Evolutionary conservation across 345 rosid species (phyloP).

Genomic region (Salix brachista): DNA sequence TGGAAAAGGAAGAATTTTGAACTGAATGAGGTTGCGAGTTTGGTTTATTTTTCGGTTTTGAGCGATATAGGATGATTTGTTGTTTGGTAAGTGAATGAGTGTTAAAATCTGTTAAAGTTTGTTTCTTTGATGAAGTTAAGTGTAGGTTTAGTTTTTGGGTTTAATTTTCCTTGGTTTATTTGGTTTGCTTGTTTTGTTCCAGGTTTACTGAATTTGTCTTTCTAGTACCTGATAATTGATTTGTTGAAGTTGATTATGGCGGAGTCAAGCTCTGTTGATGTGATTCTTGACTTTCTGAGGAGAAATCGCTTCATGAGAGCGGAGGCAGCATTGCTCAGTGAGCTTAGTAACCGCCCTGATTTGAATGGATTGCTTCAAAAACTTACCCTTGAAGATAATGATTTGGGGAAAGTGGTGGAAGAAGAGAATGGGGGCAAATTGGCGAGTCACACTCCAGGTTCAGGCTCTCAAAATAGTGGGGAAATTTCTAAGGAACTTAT

Average conservation of each 20-base stretch:
- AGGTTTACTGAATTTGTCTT: constrained; percentile 33
- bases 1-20: not conserved
- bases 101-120: not conserved
- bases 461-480: constrained; percentile 38
- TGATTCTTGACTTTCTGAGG: constrained; percentile 73
- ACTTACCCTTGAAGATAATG: constrained; percentile 53
- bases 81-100: not conserved
- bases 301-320: constrained; percentile 77
- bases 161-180: not conserved
- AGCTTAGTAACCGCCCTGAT: constrained; percentile 66
- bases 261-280: constrained; percentile 61
- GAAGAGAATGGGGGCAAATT: constrained; percentile 37
- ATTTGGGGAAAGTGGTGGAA: constrained; percentile 29
- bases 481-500: constrained; percentile 73
- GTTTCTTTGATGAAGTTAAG: not conserved
- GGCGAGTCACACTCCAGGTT: constrained; percentile 25
- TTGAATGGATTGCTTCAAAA: constrained; percentile 67
- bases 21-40: not conserved
- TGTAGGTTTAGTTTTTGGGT: not conserved
- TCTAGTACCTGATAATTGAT: constrained; percentile 20
- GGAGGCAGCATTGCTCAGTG: constrained; percentile 91
- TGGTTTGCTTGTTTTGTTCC: constrained; percentile 13
- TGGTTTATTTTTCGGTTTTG: not conserved
- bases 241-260: constrained; percentile 47
- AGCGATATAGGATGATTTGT: not conserved